Evolutionary conservation across 495 filamentous ascomycete species (phyloP).

Genomic region (Opeltia flavorubescens): DNA sequence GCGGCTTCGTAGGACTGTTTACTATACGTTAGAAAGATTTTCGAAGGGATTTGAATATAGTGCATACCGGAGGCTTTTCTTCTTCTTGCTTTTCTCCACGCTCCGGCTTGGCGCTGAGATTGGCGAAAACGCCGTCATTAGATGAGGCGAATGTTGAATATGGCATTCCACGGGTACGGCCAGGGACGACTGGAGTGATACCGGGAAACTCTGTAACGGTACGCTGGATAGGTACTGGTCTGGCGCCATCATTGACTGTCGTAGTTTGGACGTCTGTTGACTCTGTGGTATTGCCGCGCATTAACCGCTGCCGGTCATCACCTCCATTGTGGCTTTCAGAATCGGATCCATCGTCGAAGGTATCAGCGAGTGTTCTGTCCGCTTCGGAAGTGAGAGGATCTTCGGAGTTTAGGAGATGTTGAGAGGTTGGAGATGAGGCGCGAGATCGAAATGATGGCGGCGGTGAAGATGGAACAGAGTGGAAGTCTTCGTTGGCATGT

Average conservation of each 20-base stretch:
- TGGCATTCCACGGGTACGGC: slow-evolving; percentile 3
- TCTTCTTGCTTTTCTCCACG: slow-evolving; percentile 67
- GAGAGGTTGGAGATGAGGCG: slow-evolving; percentile 54
- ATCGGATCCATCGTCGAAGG: slow-evolving; percentile 66
- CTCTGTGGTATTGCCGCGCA: slow-evolving; percentile 36
- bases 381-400: slow-evolving; percentile 43
- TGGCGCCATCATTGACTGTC: slow-evolving; percentile 16
- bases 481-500: slow-evolving; percentile 19
- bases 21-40: slow-evolving; percentile 18
- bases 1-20: slow-evolving; percentile 92
- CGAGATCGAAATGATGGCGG: slow-evolving; percentile 89
- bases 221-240: slow-evolving; percentile 24
- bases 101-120: slow-evolving; percentile 83
- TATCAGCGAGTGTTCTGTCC: slow-evolving; percentile 70
- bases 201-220: slow-evolving; percentile 37
- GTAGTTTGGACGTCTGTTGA: slow-evolving; percentile 22
- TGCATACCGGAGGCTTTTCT: slow-evolving; percentile 71
- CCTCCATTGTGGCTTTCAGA: slow-evolving; percentile 56
- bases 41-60: not conserved
- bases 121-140: slow-evolving; percentile 94
- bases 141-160: slow-evolving; percentile 5
- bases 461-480: slow-evolving; percentile 61
- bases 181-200: slow-evolving; percentile 26
- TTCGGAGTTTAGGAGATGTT: slow-evolving; percentile 34
- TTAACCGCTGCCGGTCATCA: slow-evolving; percentile 75